These are phyloP conservation scores for Flaveria brownii DNA, from an alignment of 129 eudicot genomes.

Conservation along the genomic window DNA sequence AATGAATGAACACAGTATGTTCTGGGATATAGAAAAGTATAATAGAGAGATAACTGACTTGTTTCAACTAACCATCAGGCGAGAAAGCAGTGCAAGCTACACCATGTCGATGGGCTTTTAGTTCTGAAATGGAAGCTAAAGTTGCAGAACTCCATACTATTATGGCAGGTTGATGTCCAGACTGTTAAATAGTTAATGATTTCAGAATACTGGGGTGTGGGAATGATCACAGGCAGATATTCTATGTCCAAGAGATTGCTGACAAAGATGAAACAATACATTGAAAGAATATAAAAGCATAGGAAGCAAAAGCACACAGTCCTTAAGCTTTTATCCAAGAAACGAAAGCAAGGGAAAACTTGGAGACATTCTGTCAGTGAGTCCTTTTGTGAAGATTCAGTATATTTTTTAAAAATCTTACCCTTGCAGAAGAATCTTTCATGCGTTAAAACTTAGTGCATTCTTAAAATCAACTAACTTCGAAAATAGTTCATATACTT, in stretches of 20 bases:
- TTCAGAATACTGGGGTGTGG: not conserved
- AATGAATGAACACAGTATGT: not conserved
- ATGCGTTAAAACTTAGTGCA: not conserved
- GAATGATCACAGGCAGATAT: constrained; percentile 15
- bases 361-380: not conserved
- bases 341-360: not conserved
- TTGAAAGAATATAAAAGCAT: constrained; percentile 16
- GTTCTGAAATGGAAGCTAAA: constrained; percentile 47
- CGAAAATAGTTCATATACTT: not conserved
- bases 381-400: constrained; percentile 3
- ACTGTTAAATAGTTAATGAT: constrained; percentile 36
- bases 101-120: constrained; percentile 66
- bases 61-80: constrained; percentile 69
- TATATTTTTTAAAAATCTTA: not conserved
- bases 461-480: not conserved
- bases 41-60: constrained; percentile 43
- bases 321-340: constrained; percentile 22
- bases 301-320: not conserved
- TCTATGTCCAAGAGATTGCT: not conserved
- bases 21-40: constrained; percentile 7
- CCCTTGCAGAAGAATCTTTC: not conserved
- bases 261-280: not conserved
- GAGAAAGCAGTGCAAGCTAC: constrained; percentile 71
- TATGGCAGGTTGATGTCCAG: constrained; percentile 60
- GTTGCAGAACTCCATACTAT: constrained; percentile 59